Evolutionary conservation across 1,139 yeast species (phyloP).

Genomic region (Geotrichum australiense): DNA sequence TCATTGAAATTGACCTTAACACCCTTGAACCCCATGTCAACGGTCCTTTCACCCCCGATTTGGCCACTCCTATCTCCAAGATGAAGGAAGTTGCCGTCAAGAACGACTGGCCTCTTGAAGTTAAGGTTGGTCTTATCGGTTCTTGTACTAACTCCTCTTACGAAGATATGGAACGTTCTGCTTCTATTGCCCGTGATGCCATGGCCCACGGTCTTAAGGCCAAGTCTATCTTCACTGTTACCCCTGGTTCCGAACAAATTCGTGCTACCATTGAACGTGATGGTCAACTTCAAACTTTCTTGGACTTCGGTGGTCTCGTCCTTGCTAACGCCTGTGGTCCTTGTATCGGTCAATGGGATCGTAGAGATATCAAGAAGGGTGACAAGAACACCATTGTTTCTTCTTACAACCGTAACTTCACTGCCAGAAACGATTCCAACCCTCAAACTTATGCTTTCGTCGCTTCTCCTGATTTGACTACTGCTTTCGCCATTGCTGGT

Average conservation of each 20-base stretch:
- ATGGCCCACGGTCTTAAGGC: constrained; percentile 84
- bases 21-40: constrained; percentile 95
- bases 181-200: constrained; percentile 88
- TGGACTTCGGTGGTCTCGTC: constrained; percentile 90
- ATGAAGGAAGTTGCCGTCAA: constrained; percentile 81
- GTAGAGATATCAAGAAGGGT: constrained; percentile 95
- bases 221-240: constrained; percentile 84
- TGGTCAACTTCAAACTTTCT: constrained; percentile 84
- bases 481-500: constrained; percentile 95
- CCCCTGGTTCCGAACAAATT: constrained; percentile 99
- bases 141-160: constrained; percentile 99
- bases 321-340: constrained; percentile 99
- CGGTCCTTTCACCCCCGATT: constrained; percentile 99
- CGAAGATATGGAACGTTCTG: constrained; percentile 98
- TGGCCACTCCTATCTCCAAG: constrained; percentile 94
- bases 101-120: constrained; percentile 91
- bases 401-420: constrained; percentile 98
- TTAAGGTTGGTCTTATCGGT: constrained; percentile 94
- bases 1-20: constrained; percentile 89
- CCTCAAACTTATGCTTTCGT: constrained; percentile 97
- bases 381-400: constrained; percentile 98
- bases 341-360: constrained; percentile 99
- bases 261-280: constrained; percentile 98
- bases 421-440: constrained; percentile 98
- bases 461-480: constrained; percentile 96